Conservation (phyloP, 2,329 filamentous ascomycete species). For the Botryotinia globosa region DNA sequence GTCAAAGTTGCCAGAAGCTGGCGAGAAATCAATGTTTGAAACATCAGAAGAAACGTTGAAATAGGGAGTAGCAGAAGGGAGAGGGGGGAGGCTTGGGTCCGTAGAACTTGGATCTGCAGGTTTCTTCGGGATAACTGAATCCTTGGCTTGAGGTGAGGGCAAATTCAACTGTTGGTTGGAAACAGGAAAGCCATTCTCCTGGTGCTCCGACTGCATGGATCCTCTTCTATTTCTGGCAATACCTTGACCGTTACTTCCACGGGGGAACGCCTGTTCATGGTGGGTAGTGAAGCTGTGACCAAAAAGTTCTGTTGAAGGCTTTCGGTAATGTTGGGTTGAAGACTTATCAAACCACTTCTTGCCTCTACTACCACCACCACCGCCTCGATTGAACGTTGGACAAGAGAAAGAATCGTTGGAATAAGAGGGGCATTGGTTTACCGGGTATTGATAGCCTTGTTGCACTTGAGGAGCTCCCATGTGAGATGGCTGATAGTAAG, state of each 20-base stretch:
- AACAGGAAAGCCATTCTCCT: conserved; percentile 27
- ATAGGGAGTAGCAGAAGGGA: conserved; percentile 34
- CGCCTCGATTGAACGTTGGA: conserved; percentile 7
- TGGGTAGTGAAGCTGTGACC: conserved; percentile 27
- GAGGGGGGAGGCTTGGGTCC: conserved; percentile 28
- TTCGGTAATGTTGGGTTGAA: conserved; percentile 30
- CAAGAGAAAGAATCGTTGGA: conserved; percentile 26
- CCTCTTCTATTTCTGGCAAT: conserved; percentile 27
- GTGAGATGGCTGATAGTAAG: conserved; percentile 39
- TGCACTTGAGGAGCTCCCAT: conserved; percentile 51
- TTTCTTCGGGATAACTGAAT: conserved; percentile 17
- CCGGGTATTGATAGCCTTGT: conserved; percentile 27
- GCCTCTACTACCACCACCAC: conserved; percentile 22
- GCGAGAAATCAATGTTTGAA: conserved; percentile 57
- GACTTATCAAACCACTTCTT: conserved; percentile 33
- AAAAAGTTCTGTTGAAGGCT: conserved; percentile 33
- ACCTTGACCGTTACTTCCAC: conserved; percentile 27
- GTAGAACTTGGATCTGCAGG: conserved; percentile 13
- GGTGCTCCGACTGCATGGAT: conserved; percentile 26
- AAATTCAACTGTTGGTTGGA: conserved; percentile 21
- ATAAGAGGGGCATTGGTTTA: conserved; percentile 38
- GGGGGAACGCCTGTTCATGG: conserved; percentile 28
- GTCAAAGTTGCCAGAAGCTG: conserved; percentile 69
- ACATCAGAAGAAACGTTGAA: conserved; percentile 23
- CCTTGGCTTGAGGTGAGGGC: conserved; percentile 9